These are phyloP conservation scores for Aurinia saxatilis DNA, from an alignment of 345 rosid species.

Conservation along the genomic window DNA sequence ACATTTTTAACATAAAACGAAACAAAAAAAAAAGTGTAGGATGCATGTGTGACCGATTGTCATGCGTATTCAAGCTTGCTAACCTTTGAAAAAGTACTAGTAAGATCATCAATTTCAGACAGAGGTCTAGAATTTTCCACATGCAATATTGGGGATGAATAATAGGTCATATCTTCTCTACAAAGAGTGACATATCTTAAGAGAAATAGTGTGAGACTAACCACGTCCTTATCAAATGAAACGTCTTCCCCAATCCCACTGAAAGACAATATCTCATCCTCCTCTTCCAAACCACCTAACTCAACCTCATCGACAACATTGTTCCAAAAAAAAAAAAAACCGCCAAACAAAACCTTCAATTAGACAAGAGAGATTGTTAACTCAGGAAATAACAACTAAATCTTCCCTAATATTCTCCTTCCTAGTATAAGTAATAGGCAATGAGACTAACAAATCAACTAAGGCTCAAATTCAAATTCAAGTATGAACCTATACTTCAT, in stretches of 20 bases:
- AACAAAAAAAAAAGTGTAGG: not conserved
- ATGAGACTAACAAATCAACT: not conserved
- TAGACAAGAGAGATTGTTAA: not conserved
- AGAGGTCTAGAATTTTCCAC: constrained; percentile 51
- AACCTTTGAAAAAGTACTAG: constrained; percentile 84
- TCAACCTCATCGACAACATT: constrained; percentile 90
- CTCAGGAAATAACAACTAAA: not conserved
- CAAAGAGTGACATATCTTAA: too few relatives aligned
- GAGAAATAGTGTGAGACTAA: constrained; percentile 14
- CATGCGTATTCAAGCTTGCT: constrained; percentile 18
- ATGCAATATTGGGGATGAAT: constrained; percentile 34
- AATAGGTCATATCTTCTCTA: too few relatives aligned
- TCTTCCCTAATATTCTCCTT: not conserved
- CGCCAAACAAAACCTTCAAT: constrained; percentile 50
- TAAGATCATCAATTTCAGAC: constrained; percentile 75
- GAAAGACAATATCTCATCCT: constrained; percentile 42
- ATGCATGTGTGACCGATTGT: not conserved
- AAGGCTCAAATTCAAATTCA: too few relatives aligned
- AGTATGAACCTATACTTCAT: too few relatives aligned
- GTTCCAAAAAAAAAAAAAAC: constrained; percentile 86
- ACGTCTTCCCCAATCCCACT: constrained; percentile 61
- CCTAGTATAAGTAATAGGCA: not conserved
- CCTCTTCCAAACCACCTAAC: constrained; percentile 94
- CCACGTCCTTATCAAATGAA: constrained; percentile 66
- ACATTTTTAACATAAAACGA: not conserved